Evolutionary conservation across 2,329 filamentous ascomycete genomes (phyloP).

Genomic region (Cladosporium sp.): DNA sequence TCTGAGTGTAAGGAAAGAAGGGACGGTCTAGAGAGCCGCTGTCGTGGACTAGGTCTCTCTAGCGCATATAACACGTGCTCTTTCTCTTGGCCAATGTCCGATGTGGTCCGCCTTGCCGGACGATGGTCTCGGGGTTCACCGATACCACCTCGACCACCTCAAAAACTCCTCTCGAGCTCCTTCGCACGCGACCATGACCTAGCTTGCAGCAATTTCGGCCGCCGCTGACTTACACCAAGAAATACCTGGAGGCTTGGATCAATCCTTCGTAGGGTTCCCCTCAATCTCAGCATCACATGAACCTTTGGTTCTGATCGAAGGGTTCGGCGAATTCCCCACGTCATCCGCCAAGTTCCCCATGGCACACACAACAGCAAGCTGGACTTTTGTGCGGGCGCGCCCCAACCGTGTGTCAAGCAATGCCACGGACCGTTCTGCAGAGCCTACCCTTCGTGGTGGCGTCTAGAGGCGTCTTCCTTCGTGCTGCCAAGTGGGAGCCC

Average conservation of each 20-base stretch:
- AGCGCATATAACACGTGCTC: conserved; percentile 10
- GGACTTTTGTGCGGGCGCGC: neutral
- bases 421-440: conserved; percentile 5
- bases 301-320: neutral
- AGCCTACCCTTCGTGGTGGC: neutral
- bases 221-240: conserved; percentile 5
- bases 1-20: no score
- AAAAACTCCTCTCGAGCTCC: no score
- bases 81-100: conserved; percentile 3
- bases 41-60: neutral
- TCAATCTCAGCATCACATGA: neutral
- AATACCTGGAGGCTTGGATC: conserved; percentile 1
- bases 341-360: conserved; percentile 9
- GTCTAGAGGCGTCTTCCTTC: neutral
- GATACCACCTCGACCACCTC: no score
- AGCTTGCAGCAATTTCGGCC: neutral
- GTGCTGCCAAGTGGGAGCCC: neutral
- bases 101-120: conserved; percentile 4
- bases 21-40: no score
- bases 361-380: neutral
- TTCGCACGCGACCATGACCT: neutral
- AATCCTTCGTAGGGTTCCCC: conserved; percentile 5
- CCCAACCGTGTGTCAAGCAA: conserved; percentile 6
- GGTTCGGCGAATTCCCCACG: conserved; percentile 4
- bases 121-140: neutral